phyloP scores from a whole-genome alignment of 441 rosid species.

The Populus hybrid region DNA sequence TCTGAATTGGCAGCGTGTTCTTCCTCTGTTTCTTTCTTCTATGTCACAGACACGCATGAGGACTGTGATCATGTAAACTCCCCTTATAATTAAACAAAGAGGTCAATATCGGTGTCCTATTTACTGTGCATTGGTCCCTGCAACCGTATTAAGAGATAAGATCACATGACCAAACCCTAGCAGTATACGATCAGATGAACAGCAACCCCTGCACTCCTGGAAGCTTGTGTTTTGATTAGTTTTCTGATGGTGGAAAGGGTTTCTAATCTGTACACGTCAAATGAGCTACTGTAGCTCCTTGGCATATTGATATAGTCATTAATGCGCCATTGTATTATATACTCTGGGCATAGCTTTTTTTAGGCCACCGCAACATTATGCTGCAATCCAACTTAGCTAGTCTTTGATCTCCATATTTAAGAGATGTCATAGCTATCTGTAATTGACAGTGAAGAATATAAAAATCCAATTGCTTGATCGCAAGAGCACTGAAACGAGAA shows the following conservation, averaged over 20 bases:
- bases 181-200: background rate
- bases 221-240: too few relatives aligned
- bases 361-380: background rate
- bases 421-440: background rate
- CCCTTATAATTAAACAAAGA: background rate
- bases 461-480: background rate
- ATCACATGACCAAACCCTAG: background rate
- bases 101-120: background rate
- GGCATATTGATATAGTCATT: background rate
- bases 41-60: constrained; percentile 2
- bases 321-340: too few relatives aligned
- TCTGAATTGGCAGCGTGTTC: constrained; percentile 16
- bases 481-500: background rate
- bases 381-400: background rate
- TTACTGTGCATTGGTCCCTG: background rate
- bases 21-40: background rate
- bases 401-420: background rate
- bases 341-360: too few relatives aligned
- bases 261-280: background rate
- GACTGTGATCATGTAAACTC: background rate
- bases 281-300: background rate
- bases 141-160: background rate
- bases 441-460: background rate
- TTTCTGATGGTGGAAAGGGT: too few relatives aligned
- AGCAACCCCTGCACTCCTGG: background rate